These are phyloP conservation scores for Fusarium napiforme DNA, from an alignment of 2,329 filamentous ascomycete genomes.

Conservation along the genomic window DNA sequence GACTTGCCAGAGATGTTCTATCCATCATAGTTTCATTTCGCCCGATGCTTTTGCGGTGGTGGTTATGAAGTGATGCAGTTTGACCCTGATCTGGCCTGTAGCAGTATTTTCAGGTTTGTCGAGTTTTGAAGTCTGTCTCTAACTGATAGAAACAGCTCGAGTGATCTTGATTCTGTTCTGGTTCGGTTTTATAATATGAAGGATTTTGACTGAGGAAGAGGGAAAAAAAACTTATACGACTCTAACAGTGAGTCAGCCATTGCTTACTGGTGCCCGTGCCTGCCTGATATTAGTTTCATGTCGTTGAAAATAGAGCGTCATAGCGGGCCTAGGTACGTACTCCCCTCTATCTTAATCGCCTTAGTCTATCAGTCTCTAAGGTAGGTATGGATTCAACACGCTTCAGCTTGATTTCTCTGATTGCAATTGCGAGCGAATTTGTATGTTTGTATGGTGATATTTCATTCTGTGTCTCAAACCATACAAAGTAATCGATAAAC, in stretches of 20 bases:
- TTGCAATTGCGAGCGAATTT: neutral
- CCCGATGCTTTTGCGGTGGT: neutral
- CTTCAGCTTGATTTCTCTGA: neutral
- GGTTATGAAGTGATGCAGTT: conserved; percentile 15
- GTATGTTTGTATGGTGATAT: neutral
- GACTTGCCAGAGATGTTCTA: conserved; percentile 51
- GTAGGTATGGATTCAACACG: too few relatives aligned
- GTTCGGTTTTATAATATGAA: neutral
- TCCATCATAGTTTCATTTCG: conserved; percentile 41
- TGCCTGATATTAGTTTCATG: neutral
- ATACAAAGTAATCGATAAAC: neutral
- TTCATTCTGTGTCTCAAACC: neutral
- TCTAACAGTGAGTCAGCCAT: conserved; percentile 4
- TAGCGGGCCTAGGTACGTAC: conserved; percentile 16
- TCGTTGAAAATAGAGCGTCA: conserved; percentile 3
- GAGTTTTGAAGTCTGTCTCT: neutral
- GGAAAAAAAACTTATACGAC: neutral
- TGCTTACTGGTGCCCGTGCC: neutral
- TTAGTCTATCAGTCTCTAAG: neutral
- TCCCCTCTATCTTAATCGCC: neutral
- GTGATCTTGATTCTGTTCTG: neutral
- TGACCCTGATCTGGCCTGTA: neutral
- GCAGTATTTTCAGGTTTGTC: neutral
- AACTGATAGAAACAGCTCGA: neutral
- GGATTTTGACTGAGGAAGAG: neutral